A percentile compares a stretch with the other conserved stretches of the same genome.
phyloP scores from a whole-genome alignment of 2,329 filamentous ascomycete genomes.

The Ascochyta pisi region DNA sequence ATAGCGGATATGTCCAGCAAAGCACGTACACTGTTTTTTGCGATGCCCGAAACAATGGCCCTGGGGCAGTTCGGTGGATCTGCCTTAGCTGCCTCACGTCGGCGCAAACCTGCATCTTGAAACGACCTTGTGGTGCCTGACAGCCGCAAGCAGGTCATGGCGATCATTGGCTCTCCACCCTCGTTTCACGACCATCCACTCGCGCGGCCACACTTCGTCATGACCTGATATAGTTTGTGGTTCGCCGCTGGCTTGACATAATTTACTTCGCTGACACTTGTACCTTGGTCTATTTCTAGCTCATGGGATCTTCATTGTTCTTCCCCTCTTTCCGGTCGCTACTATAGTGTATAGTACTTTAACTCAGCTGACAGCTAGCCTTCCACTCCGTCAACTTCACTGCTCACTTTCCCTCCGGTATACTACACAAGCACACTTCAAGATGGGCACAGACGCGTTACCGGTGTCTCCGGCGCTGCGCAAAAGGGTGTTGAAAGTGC shows the following conservation, averaged over 20 bases:
- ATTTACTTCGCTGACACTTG: slow-evolving; percentile 4
- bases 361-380: slow-evolving; percentile 17
- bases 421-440: slow-evolving; percentile 1
- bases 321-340: slow-evolving; percentile 27
- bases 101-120: slow-evolving; percentile 20
- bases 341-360: slow-evolving; percentile 21
- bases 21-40: background rate
- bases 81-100: slow-evolving; percentile 20
- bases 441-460: slow-evolving; percentile 28
- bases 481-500: slow-evolving; percentile 83
- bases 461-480: slow-evolving; percentile 59
- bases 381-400: slow-evolving; percentile 20
- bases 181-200: slow-evolving; percentile 25
- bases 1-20: background rate
- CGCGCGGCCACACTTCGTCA: slow-evolving; percentile 28
- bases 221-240: slow-evolving; percentile 16
- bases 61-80: background rate
- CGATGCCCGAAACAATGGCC: slow-evolving; percentile 17
- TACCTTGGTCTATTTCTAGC: slow-evolving; percentile 27
- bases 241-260: slow-evolving; percentile 16
- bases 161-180: slow-evolving; percentile 21
- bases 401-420: background rate
- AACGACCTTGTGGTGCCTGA: slow-evolving; percentile 20
- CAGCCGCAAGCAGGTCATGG: slow-evolving; percentile 18
- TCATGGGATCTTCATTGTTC: slow-evolving; percentile 17